Evolutionary conservation across 148 eudicot species (phyloP).

Genomic region (Limonium bicolor): DNA sequence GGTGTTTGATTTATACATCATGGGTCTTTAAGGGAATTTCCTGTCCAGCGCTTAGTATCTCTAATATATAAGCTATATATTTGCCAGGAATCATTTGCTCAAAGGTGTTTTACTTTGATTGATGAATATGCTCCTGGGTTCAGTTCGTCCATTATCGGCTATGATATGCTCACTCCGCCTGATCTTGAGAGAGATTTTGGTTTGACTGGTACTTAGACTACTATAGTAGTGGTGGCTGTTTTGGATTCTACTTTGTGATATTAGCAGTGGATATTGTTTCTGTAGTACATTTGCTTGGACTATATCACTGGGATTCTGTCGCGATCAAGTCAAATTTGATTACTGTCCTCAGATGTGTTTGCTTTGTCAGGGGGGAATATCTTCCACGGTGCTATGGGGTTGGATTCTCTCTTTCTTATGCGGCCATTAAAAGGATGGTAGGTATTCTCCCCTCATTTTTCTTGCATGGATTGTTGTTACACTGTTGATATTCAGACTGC

Average conservation of each 20-base stretch:
- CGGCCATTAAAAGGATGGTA: slow-evolving; percentile 97
- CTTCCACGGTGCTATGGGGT: slow-evolving; percentile 96
- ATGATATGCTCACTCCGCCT: slow-evolving; percentile 98
- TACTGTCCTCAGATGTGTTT: background rate
- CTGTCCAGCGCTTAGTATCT: too few species aligned
- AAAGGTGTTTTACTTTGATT: slow-evolving; percentile 70
- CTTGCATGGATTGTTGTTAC: background rate
- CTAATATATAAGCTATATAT: background rate
- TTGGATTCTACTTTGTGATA: too few species aligned
- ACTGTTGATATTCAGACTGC: too few species aligned
- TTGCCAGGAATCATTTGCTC: slow-evolving; percentile 61
- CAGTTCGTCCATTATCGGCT: slow-evolving; percentile 80
- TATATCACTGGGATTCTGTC: too few species aligned
- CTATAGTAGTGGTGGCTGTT: too few species aligned
- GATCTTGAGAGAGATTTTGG: slow-evolving; percentile 88
- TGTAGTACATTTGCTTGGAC: too few species aligned
- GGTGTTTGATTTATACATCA: background rate
- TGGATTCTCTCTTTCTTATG: slow-evolving; percentile 89
- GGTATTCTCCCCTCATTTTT: background rate
- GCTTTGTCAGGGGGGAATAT: slow-evolving; percentile 72
- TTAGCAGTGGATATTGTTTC: too few species aligned
- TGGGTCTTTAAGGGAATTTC: too few species aligned
- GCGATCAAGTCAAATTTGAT: too few species aligned
- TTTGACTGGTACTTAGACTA: slow-evolving; percentile 71
- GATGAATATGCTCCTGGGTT: slow-evolving; percentile 96